Evolutionary conservation across 176 grass and related monocot genomes (phyloP).

Genomic region (Alloteropsis semialata): DNA sequence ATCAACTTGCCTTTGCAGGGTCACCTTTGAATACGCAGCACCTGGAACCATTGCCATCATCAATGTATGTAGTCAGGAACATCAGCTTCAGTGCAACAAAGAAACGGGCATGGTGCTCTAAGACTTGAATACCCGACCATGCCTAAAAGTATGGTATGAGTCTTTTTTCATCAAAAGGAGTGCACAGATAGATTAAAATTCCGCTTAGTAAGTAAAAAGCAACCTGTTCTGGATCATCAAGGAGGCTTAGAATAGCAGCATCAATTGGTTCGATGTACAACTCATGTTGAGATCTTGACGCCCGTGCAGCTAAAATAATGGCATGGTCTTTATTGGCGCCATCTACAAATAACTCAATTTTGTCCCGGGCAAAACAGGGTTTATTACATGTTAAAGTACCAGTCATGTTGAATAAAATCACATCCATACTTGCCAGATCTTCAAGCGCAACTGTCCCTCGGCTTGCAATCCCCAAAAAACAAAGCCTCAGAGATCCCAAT

Average conservation of each 20-base stretch:
- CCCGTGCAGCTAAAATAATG: constrained; percentile 44
- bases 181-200: background rate
- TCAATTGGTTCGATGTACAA: constrained; percentile 42
- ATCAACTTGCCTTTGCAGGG: constrained; percentile 37
- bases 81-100: constrained; percentile 44
- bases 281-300: constrained; percentile 39
- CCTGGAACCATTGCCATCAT: constrained; percentile 23
- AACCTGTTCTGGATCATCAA: constrained; percentile 49
- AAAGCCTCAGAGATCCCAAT: constrained; percentile 40
- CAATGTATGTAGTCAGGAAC: constrained; percentile 41
- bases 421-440: constrained; percentile 44
- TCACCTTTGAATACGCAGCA: constrained; percentile 51
- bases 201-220: constrained; percentile 9
- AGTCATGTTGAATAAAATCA: constrained; percentile 48
- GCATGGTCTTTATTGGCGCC: constrained; percentile 26
- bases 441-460: constrained; percentile 48
- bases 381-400: constrained; percentile 36
- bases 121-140: constrained; percentile 29
- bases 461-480: constrained; percentile 43
- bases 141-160: constrained; percentile 11
- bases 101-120: constrained; percentile 39
- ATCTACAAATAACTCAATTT: constrained; percentile 39
- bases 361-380: constrained; percentile 33
- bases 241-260: constrained; percentile 35
- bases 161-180: background rate